Percentiles rank a stretch among this genome's conserved stretches.
These are phyloP conservation scores for Haematococcus lacustris DNA, from an alignment of 139 green algal genomes.

Conservation along the genomic window DNA sequence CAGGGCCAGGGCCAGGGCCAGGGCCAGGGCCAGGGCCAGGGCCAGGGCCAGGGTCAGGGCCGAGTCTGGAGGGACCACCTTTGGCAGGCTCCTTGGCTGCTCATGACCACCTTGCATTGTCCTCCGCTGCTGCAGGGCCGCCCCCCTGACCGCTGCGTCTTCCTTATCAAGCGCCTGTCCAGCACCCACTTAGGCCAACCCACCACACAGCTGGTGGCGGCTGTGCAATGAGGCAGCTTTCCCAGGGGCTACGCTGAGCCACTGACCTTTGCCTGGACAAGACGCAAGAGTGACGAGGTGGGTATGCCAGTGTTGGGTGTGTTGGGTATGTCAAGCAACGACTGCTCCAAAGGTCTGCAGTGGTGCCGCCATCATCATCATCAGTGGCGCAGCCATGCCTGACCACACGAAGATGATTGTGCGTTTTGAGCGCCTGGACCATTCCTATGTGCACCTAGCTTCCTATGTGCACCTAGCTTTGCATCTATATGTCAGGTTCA, in stretches of 20 bases:
- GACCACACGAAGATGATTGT: no score
- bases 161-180: conserved; percentile 15
- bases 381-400: no score
- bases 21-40: background rate
- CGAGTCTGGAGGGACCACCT: background rate
- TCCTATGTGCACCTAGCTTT: no score
- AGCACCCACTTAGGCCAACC: no score
- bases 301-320: background rate
- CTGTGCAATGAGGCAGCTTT: background rate
- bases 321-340: background rate
- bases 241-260: background rate
- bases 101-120: background rate
- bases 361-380: background rate
- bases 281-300: background rate
- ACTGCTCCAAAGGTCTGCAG: background rate
- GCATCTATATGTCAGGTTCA: no score
- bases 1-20: conserved; percentile 2
- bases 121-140: background rate
- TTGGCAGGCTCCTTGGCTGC: background rate
- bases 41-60: background rate
- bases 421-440: no score
- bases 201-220: background rate
- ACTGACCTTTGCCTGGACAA: background rate
- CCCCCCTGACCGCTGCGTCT: conserved; percentile 15
- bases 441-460: no score